Evolutionary conservation across 805 yeast genomes (phyloP).

Genomic region (Citeromyces matritensis): DNA sequence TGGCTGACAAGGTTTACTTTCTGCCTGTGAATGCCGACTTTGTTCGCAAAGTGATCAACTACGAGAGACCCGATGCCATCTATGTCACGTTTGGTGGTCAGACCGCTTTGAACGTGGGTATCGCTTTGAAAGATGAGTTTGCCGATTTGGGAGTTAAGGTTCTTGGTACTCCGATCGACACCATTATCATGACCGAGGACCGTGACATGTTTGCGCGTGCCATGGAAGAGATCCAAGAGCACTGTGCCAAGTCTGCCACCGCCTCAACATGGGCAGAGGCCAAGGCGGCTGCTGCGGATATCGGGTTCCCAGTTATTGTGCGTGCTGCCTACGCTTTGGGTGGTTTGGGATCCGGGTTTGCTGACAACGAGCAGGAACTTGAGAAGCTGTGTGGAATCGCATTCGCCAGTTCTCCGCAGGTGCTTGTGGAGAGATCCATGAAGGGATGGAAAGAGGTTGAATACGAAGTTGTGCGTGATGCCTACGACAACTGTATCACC

Average conservation of each 20-base stretch:
- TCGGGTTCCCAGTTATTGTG: slow-evolving; percentile 91
- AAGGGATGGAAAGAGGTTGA: slow-evolving; percentile 99
- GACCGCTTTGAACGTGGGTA: slow-evolving; percentile 94
- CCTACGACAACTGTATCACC: slow-evolving; percentile 93
- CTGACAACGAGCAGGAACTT: slow-evolving; percentile 74
- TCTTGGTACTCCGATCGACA: slow-evolving; percentile 91
- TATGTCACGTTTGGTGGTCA: slow-evolving; percentile 98
- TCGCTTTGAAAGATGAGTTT: slow-evolving; percentile 88
- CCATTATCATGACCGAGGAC: slow-evolving; percentile 95
- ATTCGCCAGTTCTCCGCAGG: slow-evolving; percentile 93
- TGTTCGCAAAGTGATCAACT: slow-evolving; percentile 86
- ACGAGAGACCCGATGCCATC: slow-evolving; percentile 95
- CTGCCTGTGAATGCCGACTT: slow-evolving; percentile 96
- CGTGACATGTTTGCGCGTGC: slow-evolving; percentile 91
- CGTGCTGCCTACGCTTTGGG: slow-evolving; percentile 97
- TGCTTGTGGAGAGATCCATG: slow-evolving; percentile 88
- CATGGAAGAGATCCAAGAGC: slow-evolving; percentile 89
- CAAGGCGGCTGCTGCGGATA: slow-evolving; percentile 63
- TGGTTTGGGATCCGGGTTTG: slow-evolving; percentile 97
- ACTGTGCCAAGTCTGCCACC: slow-evolving; percentile 88
- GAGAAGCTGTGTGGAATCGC: slow-evolving; percentile 79
- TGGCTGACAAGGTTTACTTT: slow-evolving; percentile 96
- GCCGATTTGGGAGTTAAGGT: slow-evolving; percentile 86
- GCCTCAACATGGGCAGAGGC: slow-evolving; percentile 76
- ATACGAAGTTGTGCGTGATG: slow-evolving; percentile 97